A percentile compares a stretch with the other conserved stretches of the same genome.
phyloP scores from a whole-genome alignment of 768 basidiomycete genomes.

The Tricholoma saponaceum region DNA sequence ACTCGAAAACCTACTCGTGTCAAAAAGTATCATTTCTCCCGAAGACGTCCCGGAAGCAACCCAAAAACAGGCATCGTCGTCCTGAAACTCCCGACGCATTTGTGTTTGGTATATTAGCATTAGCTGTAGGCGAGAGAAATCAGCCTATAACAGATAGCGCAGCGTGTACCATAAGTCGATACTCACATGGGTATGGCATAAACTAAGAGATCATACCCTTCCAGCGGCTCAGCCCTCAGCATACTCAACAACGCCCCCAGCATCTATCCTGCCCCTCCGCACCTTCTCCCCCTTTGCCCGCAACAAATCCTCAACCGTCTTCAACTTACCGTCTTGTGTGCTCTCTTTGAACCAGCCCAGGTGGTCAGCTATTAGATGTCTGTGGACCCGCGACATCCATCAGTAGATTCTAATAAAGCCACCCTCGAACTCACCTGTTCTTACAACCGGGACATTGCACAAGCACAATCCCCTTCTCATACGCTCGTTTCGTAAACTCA shows the following conservation, averaged over 20 bases:
- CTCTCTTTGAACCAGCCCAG: slow-evolving; percentile 89
- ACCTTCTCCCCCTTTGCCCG: slow-evolving; percentile 77
- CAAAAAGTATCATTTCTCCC: slow-evolving; percentile 56
- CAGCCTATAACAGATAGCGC: not conserved
- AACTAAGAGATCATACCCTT: not conserved
- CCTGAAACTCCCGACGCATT: not conserved
- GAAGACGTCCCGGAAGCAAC: not conserved
- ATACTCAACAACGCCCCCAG: slow-evolving; percentile 55
- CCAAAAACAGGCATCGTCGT: not conserved
- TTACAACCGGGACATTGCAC: slow-evolving; percentile 90
- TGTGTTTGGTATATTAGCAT: not conserved
- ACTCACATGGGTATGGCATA: not conserved
- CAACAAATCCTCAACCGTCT: slow-evolving; percentile 82
- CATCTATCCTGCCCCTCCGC: slow-evolving; percentile 42
- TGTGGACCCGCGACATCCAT: slow-evolving; percentile 20
- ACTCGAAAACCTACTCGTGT: slow-evolving; percentile 75
- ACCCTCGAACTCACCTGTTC: slow-evolving; percentile 57
- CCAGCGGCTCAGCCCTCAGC: slow-evolving; percentile 10
- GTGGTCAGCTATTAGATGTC: slow-evolving; percentile 87
- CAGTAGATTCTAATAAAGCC: slow-evolving; percentile 1
- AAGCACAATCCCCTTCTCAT: slow-evolving; percentile 85
- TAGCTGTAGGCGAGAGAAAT: not conserved
- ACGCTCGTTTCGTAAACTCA: slow-evolving; percentile 80
- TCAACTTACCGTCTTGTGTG: slow-evolving; percentile 66
- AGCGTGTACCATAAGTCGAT: not conserved